These are phyloP conservation scores for Phytophthora sansomeana DNA, from an alignment of 352 stramenopile genomes.

Conservation along the genomic window DNA sequence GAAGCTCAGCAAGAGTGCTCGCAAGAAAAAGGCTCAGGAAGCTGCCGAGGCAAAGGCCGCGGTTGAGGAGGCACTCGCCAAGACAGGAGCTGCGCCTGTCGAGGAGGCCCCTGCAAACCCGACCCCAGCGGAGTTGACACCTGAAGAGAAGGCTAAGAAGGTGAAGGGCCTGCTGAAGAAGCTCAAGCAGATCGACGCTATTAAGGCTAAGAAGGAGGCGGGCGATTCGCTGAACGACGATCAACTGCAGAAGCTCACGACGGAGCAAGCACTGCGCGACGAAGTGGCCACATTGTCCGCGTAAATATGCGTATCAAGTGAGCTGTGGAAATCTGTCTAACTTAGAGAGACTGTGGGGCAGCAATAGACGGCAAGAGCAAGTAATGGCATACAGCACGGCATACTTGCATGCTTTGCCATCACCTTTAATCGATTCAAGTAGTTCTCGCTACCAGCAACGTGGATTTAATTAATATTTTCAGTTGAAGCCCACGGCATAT, in stretches of 20 bases:
- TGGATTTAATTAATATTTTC: background rate
- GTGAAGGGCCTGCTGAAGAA: conserved; percentile 87
- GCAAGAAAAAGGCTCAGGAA: conserved; percentile 89
- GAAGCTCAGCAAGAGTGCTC: conserved; percentile 82
- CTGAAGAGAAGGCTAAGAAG: conserved; percentile 89
- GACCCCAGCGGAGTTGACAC: conserved; percentile 49
- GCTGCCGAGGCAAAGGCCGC: conserved; percentile 70
- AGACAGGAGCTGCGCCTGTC: conserved; percentile 36
- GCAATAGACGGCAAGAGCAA: conserved; percentile 20
- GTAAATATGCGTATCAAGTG: conserved; percentile 23
- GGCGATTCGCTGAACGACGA: conserved; percentile 86
- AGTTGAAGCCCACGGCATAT: conserved; percentile 8
- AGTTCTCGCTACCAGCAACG: conserved; percentile 13
- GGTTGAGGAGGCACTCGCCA: conserved; percentile 66
- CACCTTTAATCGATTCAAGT: conserved; percentile 7
- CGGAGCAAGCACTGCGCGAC: conserved; percentile 68
- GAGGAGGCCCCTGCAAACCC: conserved; percentile 32
- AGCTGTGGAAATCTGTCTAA: conserved; percentile 2
- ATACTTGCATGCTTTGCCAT: background rate
- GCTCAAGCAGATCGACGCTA: conserved; percentile 87
- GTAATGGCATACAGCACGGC: conserved; percentile 4
- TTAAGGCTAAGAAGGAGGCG: conserved; percentile 79
- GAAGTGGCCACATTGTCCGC: conserved; percentile 69
- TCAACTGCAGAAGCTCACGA: conserved; percentile 80
- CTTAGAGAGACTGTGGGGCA: conserved; percentile 8